These are phyloP conservation scores for Phyllosticta capitalensis DNA, from an alignment of 2,329 filamentous ascomycete species.

Conservation along the genomic window DNA sequence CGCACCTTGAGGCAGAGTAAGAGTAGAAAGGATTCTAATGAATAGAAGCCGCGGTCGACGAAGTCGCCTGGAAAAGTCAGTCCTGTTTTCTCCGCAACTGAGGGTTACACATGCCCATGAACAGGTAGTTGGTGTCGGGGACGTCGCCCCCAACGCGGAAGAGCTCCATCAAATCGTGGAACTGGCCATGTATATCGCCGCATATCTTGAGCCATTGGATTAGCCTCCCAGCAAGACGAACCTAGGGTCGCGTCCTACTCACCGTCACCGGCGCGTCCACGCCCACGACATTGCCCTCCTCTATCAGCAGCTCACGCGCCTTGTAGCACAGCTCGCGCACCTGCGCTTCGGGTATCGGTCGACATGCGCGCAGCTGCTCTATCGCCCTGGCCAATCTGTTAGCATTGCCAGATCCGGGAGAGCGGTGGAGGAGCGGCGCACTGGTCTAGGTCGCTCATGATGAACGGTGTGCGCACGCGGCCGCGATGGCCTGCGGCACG, in stretches of 20 bases:
- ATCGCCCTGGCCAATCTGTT: slow-evolving; percentile 61
- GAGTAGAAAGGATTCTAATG: slow-evolving; percentile 90
- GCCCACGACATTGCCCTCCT: slow-evolving; percentile 94
- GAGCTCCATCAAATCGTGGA: slow-evolving; percentile 93
- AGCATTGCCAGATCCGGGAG: background rate
- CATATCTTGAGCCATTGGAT: slow-evolving; percentile 55
- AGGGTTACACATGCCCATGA: slow-evolving; percentile 59
- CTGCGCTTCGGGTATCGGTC: slow-evolving; percentile 88
- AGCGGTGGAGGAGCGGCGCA: slow-evolving; percentile 33
- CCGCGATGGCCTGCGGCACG: background rate
- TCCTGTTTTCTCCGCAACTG: background rate
- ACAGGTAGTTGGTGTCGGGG: slow-evolving; percentile 91
- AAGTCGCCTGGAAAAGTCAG: slow-evolving; percentile 62
- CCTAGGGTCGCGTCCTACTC: slow-evolving; percentile 22
- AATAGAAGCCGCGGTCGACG: slow-evolving; percentile 96
- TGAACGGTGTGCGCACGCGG: background rate
- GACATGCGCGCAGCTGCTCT: slow-evolving; percentile 87
- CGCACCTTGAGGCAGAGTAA: slow-evolving; percentile 93
- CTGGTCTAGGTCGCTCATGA: slow-evolving; percentile 92
- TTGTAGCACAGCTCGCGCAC: slow-evolving; percentile 97
- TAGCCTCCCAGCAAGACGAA: slow-evolving; percentile 14
- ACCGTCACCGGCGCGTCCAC: slow-evolving; percentile 92
- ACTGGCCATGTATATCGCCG: slow-evolving; percentile 93
- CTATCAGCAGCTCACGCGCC: slow-evolving; percentile 87
- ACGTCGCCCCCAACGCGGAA: slow-evolving; percentile 90